Evolutionary conservation across 2,329 filamentous ascomycete genomes (phyloP).

Genomic region (Botrytis aclada): DNA sequence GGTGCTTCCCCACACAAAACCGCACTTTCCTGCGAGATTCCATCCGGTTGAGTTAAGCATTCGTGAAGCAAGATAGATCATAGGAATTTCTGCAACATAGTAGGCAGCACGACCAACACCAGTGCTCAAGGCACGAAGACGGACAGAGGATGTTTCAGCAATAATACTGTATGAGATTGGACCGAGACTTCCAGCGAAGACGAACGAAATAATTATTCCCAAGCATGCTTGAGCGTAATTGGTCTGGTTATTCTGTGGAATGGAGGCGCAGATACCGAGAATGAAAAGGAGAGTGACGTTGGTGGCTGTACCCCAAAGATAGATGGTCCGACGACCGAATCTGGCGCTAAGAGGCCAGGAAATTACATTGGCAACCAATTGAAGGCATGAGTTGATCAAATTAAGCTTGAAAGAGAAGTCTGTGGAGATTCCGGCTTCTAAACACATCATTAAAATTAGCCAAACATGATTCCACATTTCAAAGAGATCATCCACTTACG

Average conservation of each 20-base stretch:
- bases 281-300: constrained; percentile 53
- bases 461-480: constrained; percentile 22
- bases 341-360: constrained; percentile 66
- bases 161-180: constrained; percentile 66
- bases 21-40: constrained; percentile 53
- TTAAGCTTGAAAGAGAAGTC: constrained; percentile 58
- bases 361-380: constrained; percentile 60
- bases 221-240: constrained; percentile 57
- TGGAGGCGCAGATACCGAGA: constrained; percentile 58
- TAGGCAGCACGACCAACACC: constrained; percentile 62
- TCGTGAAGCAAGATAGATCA: constrained; percentile 59
- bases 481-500: constrained; percentile 27
- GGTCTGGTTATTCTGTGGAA: constrained; percentile 42
- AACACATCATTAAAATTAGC: constrained; percentile 33
- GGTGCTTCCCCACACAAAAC: constrained; percentile 58
- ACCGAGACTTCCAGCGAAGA: constrained; percentile 60
- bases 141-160: constrained; percentile 62
- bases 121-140: constrained; percentile 62
- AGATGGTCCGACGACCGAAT: constrained; percentile 61
- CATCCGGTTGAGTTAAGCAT: constrained; percentile 54
- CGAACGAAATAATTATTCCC: constrained; percentile 62
- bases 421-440: constrained; percentile 57
- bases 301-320: constrained; percentile 56
- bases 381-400: constrained; percentile 62
- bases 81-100: constrained; percentile 63